Conservation (phyloP, 176 grass and related monocot genomes). For the Paspalum vaginatum region DNA sequence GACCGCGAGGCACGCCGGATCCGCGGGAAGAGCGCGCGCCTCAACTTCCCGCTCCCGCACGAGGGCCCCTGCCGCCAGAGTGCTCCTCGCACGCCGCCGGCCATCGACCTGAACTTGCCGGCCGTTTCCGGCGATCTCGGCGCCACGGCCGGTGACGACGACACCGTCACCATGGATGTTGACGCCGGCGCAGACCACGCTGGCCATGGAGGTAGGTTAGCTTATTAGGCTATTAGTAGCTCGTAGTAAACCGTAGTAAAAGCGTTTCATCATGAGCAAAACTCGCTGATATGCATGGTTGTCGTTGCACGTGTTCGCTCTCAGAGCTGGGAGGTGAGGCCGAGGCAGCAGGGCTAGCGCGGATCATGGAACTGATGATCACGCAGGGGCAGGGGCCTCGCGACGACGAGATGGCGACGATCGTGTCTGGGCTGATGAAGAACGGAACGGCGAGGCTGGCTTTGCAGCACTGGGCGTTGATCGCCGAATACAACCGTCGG, state of each 20-base stretch:
- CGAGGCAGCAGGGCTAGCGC: not conserved
- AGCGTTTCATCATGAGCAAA: not conserved
- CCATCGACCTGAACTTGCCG: conserved; percentile 48
- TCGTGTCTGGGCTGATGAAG: not conserved
- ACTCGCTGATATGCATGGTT: not conserved
- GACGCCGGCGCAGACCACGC: not conserved
- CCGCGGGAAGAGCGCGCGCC: conserved; percentile 58
- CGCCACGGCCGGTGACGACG: not conserved
- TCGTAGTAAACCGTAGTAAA: not conserved
- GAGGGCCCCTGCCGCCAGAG: not conserved
- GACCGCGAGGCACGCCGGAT: conserved; percentile 68
- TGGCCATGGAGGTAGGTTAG: not conserved
- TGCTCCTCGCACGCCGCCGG: not conserved
- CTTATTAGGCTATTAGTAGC: too few species aligned
- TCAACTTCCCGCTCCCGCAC: conserved; percentile 71
- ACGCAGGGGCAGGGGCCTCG: not conserved
- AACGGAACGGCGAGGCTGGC: not conserved
- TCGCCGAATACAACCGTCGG: conserved; percentile 17
- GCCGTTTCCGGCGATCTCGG: not conserved
- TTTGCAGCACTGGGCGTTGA: not conserved
- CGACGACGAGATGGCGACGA: conserved; percentile 12
- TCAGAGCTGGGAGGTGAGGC: not conserved
- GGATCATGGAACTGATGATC: conserved; percentile 7
- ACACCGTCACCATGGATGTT: not conserved
- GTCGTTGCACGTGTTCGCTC: too few species aligned